Base-by-base conservation (phyloP, 2,329 filamentous ascomycete species). In the Sordariomycetes sp. region DNA sequence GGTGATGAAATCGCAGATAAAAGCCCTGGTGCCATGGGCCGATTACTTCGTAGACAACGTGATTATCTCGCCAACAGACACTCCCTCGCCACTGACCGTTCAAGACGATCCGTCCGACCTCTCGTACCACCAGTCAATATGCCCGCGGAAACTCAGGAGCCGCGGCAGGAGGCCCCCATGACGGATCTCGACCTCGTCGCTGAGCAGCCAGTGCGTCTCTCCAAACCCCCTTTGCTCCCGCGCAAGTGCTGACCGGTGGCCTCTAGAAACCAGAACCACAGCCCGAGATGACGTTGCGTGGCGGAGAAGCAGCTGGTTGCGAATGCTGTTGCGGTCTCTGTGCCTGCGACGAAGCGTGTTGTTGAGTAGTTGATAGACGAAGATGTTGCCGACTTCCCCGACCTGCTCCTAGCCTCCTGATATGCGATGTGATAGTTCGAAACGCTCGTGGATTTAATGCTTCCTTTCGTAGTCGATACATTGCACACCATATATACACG, bases 311-410 rank as follows among this genome's bases (percentile, higher is more conserved):
- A 40, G 62, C 59, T 23, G 62, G 62, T 24, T 65, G 62, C 38
- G 61, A 64, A 45, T 46, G 64, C 39, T 65, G 62, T 54, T 65
- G 62, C 39, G 61, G 62, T 37, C 57, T 65, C 39, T 65, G 62
- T 47, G 60, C 48, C 33, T 65, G 62, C 43, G 47, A 65, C 1
- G 62, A 65, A 43, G 47, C 45, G 16, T 65, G 62, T 51, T 65
- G 62, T 48, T 65, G 58, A 47, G n/a, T 10, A 25, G 23, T n/a
- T n/a, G n/a, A n/a, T n/a, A n/a, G n/a, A n/a, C n/a, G n/a, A n/a
- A n/a, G n/a, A n/a, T n/a, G n/a, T n/a, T n/a, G n/a, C n/a, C n/a
- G n/a, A n/a, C n/a, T n/a, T n/a, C n/a, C n/a, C n/a, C n/a, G n/a
- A n/a, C n/a, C n/a, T n/a, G n/a, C n/a, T n/a, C n/a, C n/a, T n/a